Conservation (phyloP, 176 grass and related monocot genomes). For the Saccharum officinarum region DNA sequence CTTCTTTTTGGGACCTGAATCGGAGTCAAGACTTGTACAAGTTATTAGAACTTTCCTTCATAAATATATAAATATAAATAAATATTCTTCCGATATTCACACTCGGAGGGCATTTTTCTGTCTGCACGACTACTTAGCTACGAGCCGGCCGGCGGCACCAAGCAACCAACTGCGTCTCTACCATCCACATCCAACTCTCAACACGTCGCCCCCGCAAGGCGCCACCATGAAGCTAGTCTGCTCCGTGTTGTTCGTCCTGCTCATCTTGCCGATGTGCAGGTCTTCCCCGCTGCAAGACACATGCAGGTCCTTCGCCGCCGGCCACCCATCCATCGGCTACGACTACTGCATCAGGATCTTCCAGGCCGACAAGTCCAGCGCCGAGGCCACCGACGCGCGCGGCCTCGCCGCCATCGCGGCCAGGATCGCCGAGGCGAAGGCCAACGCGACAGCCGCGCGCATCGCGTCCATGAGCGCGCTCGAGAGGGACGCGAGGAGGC, state of each 20-base stretch:
- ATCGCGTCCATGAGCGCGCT: conserved; percentile 36
- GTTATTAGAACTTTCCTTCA: not conserved
- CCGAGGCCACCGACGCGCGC: conserved; percentile 13
- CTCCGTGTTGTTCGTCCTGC: conserved; percentile 3
- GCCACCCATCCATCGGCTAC: conserved; percentile 39
- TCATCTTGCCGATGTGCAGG: conserved; percentile 4
- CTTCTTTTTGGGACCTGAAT: no score
- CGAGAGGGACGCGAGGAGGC: conserved; percentile 38
- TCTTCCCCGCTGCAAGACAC: conserved; percentile 41
- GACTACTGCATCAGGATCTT: conserved; percentile 60
- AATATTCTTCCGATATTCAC: not conserved
- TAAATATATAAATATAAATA: no score
- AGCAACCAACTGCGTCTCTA: not conserved
- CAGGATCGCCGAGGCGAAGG: conserved; percentile 39
- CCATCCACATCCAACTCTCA: not conserved
- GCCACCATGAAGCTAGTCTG: conserved; percentile 27
- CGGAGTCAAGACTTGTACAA: not conserved
- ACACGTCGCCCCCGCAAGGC: not conserved
- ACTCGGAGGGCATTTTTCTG: not conserved
- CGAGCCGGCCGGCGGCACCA: not conserved
- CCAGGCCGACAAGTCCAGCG: conserved; percentile 36
- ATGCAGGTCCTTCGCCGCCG: conserved; percentile 49
- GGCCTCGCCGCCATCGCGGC: conserved; percentile 53
- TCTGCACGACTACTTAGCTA: not conserved
- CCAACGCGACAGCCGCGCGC: conserved; percentile 42